phyloP scores from a whole-genome alignment of 1,284 basidiomycete species.

The Ganoderma boninense region DNA sequence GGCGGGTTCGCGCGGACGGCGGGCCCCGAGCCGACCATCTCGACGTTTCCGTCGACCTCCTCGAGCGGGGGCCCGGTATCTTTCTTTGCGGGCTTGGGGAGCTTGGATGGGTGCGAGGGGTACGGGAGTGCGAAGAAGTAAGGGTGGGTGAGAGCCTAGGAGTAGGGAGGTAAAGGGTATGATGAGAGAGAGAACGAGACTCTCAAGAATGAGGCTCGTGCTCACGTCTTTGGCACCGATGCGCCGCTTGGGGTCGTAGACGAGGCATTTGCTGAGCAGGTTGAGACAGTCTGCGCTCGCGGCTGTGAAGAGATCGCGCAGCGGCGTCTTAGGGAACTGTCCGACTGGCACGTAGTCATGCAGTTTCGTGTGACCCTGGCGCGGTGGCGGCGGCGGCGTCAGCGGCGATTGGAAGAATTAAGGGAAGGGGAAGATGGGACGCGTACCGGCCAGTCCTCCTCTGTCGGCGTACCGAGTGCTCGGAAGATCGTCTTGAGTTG shows the following conservation, averaged over 20 bases:
- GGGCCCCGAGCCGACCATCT: conserved; percentile 45
- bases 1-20: conserved; percentile 48
- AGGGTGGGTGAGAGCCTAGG: conserved; percentile 75
- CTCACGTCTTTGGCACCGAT: conserved; percentile 83
- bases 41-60: conserved; percentile 78
- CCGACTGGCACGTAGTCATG: conserved; percentile 89
- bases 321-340: conserved; percentile 83
- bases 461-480: conserved; percentile 94
- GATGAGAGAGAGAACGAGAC: conserved; percentile 11
- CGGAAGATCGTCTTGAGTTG: conserved; percentile 95
- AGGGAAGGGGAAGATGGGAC: background rate
- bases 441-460: conserved; percentile 94
- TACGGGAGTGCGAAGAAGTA: conserved; percentile 84
- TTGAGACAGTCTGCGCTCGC: conserved; percentile 90
- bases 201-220: conserved; percentile 8
- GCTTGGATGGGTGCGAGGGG: conserved; percentile 82
- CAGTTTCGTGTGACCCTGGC: conserved; percentile 88
- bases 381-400: conserved; percentile 41
- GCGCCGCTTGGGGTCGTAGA: conserved; percentile 88
- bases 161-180: background rate
- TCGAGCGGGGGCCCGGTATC: conserved; percentile 65
- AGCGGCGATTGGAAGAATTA: background rate
- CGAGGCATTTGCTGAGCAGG: conserved; percentile 81
- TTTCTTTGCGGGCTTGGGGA: conserved; percentile 76
- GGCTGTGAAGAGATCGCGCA: conserved; percentile 90